Evolutionary conservation across 208 protist genomes (phyloP), one percentile per base, ranked within the genome.

Genomic region (Tritrichomonas foetus): DNA sequence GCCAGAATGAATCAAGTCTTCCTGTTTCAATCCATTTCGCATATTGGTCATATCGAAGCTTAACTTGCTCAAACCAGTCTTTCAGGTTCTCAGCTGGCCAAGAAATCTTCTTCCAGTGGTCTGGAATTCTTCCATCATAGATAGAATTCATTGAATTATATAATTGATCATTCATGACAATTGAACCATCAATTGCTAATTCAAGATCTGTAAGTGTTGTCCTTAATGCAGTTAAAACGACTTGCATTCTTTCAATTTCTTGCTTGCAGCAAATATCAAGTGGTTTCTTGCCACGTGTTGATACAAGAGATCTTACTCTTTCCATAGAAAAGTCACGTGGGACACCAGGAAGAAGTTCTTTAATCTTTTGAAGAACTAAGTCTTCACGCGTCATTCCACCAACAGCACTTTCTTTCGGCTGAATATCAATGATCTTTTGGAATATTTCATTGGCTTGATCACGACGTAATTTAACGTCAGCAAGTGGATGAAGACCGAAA

Each of bases 401-500:
- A 74, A 94, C 94, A 30, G 41, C 57, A 0, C 53, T 84, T 64
- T 94, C 94, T 55, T 95, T 95, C 1, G 95, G 95, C 66, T 95
- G 95, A 50, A 99, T 98, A 94, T 98, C 97, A 16, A 99, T 96
- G 94, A 99, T 99, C 0, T 98, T 97, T 16, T 41, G 96, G 39
- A 99, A 96, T 33, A 94, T 66, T 14, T 66, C 39, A 41, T 44
- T 66, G 0, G 94, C 94, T 57, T 95, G 93, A 30, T 72, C 47
- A 64, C 94, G 64, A 16, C 95, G 64, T 89, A 95, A 96, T 11
- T 95, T 94, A 22, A 97, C 93, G 93, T 97, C 96, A 82, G 98
- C 98, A 96, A 99, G 99, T 49, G 97, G 93, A 96, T 99, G 98
- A 95, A 99, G 97, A 78, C 98, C 98, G 95, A 99, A 99, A 72